These are phyloP conservation scores for Cenococcum geophilum DNA, from an alignment of 495 filamentous ascomycete genomes.

Conservation along the genomic window DNA sequence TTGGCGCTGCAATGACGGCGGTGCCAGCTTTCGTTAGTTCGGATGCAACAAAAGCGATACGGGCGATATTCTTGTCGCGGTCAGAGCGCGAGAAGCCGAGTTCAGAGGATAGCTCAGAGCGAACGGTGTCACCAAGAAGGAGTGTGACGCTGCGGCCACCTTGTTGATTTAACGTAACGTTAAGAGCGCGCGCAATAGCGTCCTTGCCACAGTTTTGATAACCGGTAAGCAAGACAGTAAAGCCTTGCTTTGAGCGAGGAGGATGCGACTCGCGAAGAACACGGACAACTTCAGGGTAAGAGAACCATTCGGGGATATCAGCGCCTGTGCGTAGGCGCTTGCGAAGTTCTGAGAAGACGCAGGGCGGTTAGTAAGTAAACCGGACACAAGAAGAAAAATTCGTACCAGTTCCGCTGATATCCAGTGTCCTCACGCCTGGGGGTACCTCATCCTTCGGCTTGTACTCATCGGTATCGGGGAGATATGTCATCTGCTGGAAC, in stretches of 20 bases:
- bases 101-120: slow-evolving; percentile 86
- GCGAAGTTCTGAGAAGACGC: slow-evolving; percentile 60
- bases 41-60: slow-evolving; percentile 91
- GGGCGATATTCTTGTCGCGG: slow-evolving; percentile 89
- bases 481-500: slow-evolving; percentile 99
- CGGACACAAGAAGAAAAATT: slow-evolving; percentile 4
- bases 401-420: slow-evolving; percentile 79
- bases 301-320: slow-evolving; percentile 99
- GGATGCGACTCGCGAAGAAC: slow-evolving; percentile 94
- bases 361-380: slow-evolving; percentile 1
- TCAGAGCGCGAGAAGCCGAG: slow-evolving; percentile 92
- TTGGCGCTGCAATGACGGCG: slow-evolving; percentile 95
- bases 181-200: slow-evolving; percentile 86
- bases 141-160: slow-evolving; percentile 90
- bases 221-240: slow-evolving; percentile 96
- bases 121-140: slow-evolving; percentile 90
- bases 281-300: slow-evolving; percentile 95
- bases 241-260: slow-evolving; percentile 80
- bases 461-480: slow-evolving; percentile 96
- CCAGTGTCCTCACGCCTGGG: slow-evolving; percentile 77
- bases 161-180: slow-evolving; percentile 98
- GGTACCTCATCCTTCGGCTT: slow-evolving; percentile 82
- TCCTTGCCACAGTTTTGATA: slow-evolving; percentile 97
- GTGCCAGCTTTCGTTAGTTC: slow-evolving; percentile 90
- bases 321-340: slow-evolving; percentile 79